A percentile compares a stretch with the other conserved stretches of the same genome.
phyloP scores from a whole-genome alignment of 768 basidiomycete genomes.

The Lactarius vividus region DNA sequence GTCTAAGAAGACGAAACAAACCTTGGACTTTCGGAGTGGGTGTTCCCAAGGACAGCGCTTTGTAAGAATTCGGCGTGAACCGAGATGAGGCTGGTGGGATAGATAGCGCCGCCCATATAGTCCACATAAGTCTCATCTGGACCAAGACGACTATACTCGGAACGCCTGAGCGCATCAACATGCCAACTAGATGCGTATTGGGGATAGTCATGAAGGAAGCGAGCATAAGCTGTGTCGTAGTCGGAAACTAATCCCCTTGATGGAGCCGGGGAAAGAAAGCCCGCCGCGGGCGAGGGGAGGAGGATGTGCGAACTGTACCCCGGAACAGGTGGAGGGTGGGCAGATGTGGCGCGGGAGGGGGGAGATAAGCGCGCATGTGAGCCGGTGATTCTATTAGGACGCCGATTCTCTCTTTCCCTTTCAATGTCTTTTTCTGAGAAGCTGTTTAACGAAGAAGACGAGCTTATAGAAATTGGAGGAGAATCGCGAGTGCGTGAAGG shows the following conservation, averaged over 20 bases:
- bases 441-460: slow-evolving; percentile 23
- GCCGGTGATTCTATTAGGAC: slow-evolving; percentile 1
- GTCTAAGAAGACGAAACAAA: slow-evolving; percentile 31
- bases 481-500: slow-evolving; percentile 12
- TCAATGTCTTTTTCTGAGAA: slow-evolving; percentile 22
- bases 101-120: slow-evolving; percentile 82
- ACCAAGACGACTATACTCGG: slow-evolving; percentile 47
- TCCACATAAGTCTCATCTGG: slow-evolving; percentile 77
- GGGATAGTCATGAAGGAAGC: slow-evolving; percentile 33
- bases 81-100: slow-evolving; percentile 73
- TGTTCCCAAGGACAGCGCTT: slow-evolving; percentile 70
- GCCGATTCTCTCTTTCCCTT: slow-evolving; percentile 15
- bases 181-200: slow-evolving; percentile 71
- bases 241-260: slow-evolving; percentile 3
- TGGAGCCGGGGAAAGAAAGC: slow-evolving; percentile 12
- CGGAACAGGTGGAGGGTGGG: slow-evolving; percentile 11
- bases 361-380: slow-evolving; percentile 6
- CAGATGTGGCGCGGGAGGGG: background rate
- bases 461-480: slow-evolving; percentile 10
- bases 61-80: slow-evolving; percentile 69
- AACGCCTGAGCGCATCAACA: slow-evolving; percentile 61
- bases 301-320: background rate
- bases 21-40: slow-evolving; percentile 82
- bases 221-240: slow-evolving; percentile 20
- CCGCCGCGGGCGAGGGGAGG: slow-evolving; percentile 26